Percentiles rank a stretch among this genome's conserved stretches.
These are phyloP conservation scores for Sutorius eximius DNA, from an alignment of 1,284 basidiomycete genomes.

Conservation along the genomic window DNA sequence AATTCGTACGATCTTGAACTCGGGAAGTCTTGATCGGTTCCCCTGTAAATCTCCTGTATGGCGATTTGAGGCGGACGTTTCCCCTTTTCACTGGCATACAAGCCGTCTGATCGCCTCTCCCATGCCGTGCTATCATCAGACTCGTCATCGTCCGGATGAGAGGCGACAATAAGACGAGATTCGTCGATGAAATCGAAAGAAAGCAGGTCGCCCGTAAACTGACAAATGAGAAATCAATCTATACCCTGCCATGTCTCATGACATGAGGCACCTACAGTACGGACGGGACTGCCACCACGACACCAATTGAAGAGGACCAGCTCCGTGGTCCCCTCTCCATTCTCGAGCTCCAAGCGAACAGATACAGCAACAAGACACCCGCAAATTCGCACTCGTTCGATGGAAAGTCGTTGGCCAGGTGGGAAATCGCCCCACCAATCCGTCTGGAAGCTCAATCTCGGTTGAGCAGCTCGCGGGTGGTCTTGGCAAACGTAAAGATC, in stretches of 20 bases:
- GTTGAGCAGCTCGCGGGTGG: conserved; percentile 27
- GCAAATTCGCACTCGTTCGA: conserved; percentile 33
- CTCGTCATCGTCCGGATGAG: conserved; percentile 36
- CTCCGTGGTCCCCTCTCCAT: conserved; percentile 35
- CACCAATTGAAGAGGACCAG: conserved; percentile 33
- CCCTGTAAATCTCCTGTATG: conserved; percentile 28
- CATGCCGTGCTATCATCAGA: conserved; percentile 33
- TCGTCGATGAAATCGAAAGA: conserved; percentile 36
- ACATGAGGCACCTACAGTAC: conserved; percentile 22
- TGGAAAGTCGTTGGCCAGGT: conserved; percentile 34
- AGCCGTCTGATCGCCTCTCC: conserved; percentile 33
- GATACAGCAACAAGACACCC: conserved; percentile 30
- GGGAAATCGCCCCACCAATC: conserved; percentile 37
- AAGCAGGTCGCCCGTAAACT: conserved; percentile 34
- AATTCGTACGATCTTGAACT: conserved; percentile 32
- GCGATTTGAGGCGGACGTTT: conserved; percentile 33
- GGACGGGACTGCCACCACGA: conserved; percentile 27
- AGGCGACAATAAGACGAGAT: conserved; percentile 24
- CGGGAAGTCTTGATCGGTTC: conserved; percentile 7
- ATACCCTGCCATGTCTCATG: not conserved
- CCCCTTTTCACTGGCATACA: conserved; percentile 33
- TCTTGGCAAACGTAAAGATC: conserved; percentile 30
- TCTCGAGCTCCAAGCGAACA: conserved; percentile 33
- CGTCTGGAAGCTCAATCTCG: conserved; percentile 31
- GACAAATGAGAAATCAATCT: not conserved